These are phyloP conservation scores for Scleromitrula shiraiana DNA, from an alignment of 2,329 filamentous ascomycete genomes.

Conservation along the genomic window DNA sequence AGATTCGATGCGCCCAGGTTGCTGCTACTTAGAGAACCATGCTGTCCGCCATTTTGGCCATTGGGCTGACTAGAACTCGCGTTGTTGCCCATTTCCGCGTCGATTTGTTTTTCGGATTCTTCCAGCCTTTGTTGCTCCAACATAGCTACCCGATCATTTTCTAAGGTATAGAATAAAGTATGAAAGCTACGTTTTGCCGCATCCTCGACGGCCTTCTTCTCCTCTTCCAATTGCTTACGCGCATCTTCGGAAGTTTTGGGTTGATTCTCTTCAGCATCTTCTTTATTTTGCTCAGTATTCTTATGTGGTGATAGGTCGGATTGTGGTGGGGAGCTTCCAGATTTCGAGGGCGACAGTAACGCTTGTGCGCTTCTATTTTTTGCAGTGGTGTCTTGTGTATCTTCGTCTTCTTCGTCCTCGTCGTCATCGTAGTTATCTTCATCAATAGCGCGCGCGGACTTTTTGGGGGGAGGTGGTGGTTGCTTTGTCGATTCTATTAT, in stretches of 20 bases:
- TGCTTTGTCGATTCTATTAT: slow-evolving; percentile 38
- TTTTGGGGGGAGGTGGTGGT: slow-evolving; percentile 52
- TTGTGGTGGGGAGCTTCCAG: slow-evolving; percentile 57
- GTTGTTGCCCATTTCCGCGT: slow-evolving; percentile 82
- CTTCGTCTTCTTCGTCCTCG: slow-evolving; percentile 59
- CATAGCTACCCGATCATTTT: slow-evolving; percentile 95
- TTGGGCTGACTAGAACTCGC: slow-evolving; percentile 43
- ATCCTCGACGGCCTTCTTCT: slow-evolving; percentile 83
- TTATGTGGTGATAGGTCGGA: slow-evolving; percentile 42
- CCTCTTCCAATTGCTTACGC: slow-evolving; percentile 86
- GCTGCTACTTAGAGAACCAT: slow-evolving; percentile 84
- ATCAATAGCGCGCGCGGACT: slow-evolving; percentile 68
- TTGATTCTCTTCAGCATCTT: slow-evolving; percentile 42
- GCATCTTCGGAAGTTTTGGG: slow-evolving; percentile 75
- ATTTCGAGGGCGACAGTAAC: slow-evolving; percentile 62
- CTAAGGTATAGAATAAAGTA: slow-evolving; percentile 88
- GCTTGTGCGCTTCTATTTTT: slow-evolving; percentile 43
- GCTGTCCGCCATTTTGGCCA: slow-evolving; percentile 51
- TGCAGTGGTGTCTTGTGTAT: slow-evolving; percentile 42
- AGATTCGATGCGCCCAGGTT: slow-evolving; percentile 94
- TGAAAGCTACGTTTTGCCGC: slow-evolving; percentile 85
- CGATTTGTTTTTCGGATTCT: slow-evolving; percentile 90
- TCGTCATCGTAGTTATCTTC: slow-evolving; percentile 85
- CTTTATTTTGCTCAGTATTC: slow-evolving; percentile 45
- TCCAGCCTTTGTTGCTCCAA: slow-evolving; percentile 94